Evolutionary conservation across 306 rosid genomes (phyloP).

Genomic region (Delonix regia): DNA sequence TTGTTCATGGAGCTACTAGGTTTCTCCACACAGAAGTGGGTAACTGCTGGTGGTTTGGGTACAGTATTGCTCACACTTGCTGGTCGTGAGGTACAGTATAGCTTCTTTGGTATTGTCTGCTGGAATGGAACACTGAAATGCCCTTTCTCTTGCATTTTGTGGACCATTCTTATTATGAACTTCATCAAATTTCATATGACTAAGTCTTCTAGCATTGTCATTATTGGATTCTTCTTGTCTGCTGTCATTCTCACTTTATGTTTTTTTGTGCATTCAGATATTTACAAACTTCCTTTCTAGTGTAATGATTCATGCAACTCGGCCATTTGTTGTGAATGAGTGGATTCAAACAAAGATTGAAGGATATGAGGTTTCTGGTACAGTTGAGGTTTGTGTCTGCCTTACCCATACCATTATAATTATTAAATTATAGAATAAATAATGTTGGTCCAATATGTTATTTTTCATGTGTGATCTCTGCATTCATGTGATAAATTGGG

Average conservation of each 20-base stretch:
- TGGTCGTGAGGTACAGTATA: constrained; percentile 83
- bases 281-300: constrained; percentile 97
- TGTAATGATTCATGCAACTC: constrained; percentile 93
- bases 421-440: constrained; percentile 11
- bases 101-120: constrained; percentile 40
- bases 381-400: constrained; percentile 83
- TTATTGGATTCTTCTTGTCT: constrained; percentile 30
- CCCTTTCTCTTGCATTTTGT: constrained; percentile 26
- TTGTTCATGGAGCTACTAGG: constrained; percentile 98
- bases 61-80: constrained; percentile 95
- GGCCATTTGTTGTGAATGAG: constrained; percentile 88
- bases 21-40: constrained; percentile 96
- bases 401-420: neutral
- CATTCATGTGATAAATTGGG: constrained; percentile 25
- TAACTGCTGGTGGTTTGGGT: constrained; percentile 99
- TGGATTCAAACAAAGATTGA: constrained; percentile 98
- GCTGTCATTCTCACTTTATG: constrained; percentile 36
- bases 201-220: constrained; percentile 15
- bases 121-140: neutral
- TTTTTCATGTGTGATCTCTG: constrained; percentile 1
- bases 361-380: constrained; percentile 99
- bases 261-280: constrained; percentile 66
- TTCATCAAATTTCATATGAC: constrained; percentile 17
- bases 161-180: constrained; percentile 8
- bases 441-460: neutral